Base-by-base conservation (phyloP, 1,284 basidiomycete species). In the Ceratobasidium sp. region DNA sequence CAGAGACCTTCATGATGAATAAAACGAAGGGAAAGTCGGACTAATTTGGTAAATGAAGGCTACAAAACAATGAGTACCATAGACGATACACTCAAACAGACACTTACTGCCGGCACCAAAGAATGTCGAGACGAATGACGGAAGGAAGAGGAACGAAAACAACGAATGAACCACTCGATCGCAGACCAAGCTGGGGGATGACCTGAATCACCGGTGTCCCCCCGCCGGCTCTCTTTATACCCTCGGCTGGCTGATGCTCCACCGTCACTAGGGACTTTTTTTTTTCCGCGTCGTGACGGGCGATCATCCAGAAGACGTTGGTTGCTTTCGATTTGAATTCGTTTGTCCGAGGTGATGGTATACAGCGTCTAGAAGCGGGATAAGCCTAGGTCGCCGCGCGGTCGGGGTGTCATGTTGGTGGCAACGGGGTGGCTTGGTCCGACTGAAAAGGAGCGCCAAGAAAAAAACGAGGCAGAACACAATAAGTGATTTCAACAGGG, bases 101-200 rank as follows among this genome's bases (percentile, higher is more conserved):
- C 1, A 69, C 66, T 59, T 21, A 70, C 54, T 59, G 56, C 67
- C 54, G 67, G 54, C 54, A 59, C 67, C 54, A 70, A 70, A 54
- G 67, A 70, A 60, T 46, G 67, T 70, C 54, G 23, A 60, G 16
- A 25, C 7, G 28, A 51, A 60, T 16, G 42, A 70, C 28, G 1
- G 44, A 44, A 49, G 36, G 58, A 33, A 70, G 56, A 51, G 9
- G 28, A 70, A 70, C 21, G 21, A 38, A 21, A 70, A 44, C 38
- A 70, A 60, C 51, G 46, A 59, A 60, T 42, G 40, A 51, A 28
- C 40, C 67, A 59, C 54, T 70, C 42, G 66, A 70, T 70, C 66
- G 8, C 66, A 60, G 67, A 70, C 56, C 67, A 46, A 69, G 67
- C 14, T 16, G 64, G 56, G 46, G 56, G 36, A 36, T 33, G 67